A percentile compares a stretch with the other conserved stretches of the same genome.
phyloP scores from a whole-genome alignment of 2,329 filamentous ascomycete species.

The Fusarium verticillioides region DNA sequence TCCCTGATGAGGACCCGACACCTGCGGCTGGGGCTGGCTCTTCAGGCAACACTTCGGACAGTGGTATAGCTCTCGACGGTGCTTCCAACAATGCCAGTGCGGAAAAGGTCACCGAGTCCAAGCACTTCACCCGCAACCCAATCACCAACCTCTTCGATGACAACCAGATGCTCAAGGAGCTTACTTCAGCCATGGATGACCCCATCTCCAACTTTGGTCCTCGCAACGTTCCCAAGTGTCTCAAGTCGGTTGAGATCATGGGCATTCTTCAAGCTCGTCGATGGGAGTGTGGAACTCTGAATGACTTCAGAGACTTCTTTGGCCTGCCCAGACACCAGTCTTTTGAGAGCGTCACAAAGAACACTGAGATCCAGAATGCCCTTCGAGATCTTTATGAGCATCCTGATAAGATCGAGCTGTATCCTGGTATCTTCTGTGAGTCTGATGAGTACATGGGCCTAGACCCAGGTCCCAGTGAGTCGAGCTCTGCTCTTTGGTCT shows the following conservation, averaged over 20 bases:
- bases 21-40: not conserved
- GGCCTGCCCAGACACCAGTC: slow-evolving; percentile 63
- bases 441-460: slow-evolving; percentile 59
- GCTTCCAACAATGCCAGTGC: fast-evolving
- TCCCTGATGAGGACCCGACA: not conserved
- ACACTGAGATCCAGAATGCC: slow-evolving; percentile 9
- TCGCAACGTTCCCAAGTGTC: slow-evolving; percentile 65
- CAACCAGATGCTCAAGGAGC: slow-evolving; percentile 21
- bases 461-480: slow-evolving; percentile 73
- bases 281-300: slow-evolving; percentile 64
- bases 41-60: not conserved
- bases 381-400: slow-evolving; percentile 62
- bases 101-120: not conserved
- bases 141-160: slow-evolving; percentile 28
- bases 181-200: slow-evolving; percentile 65
- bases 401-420: slow-evolving; percentile 71
- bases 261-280: slow-evolving; percentile 68
- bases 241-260: slow-evolving; percentile 68
- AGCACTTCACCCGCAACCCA: slow-evolving; percentile 8
- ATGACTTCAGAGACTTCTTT: slow-evolving; percentile 73
- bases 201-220: slow-evolving; percentile 58
- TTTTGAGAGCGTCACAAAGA: slow-evolving; percentile 55
- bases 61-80: not conserved
- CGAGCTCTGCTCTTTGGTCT: slow-evolving; percentile 63
- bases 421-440: slow-evolving; percentile 74